Evolutionary conservation across 2,329 filamentous ascomycete species (phyloP).

Genomic region (Capronia epimyces): DNA sequence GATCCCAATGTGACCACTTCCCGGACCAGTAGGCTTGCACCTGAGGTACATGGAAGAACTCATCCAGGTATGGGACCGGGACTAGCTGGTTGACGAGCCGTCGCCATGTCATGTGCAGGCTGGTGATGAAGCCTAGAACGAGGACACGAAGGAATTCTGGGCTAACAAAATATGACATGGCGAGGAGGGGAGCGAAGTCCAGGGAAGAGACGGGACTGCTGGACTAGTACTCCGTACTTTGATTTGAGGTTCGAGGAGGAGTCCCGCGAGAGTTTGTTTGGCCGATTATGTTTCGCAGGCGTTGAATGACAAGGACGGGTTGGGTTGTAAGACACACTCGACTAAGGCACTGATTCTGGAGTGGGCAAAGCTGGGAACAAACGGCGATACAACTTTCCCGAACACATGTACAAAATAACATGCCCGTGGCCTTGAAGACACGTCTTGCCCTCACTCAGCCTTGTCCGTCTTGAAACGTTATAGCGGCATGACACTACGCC

Average conservation of each 20-base stretch:
- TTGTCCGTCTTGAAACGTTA: background rate
- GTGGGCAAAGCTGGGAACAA: background rate
- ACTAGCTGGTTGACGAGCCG: conserved; percentile 45
- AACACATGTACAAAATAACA: background rate
- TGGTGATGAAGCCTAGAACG: conserved; percentile 20
- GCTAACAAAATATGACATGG: conserved; percentile 21
- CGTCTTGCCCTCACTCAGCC: background rate
- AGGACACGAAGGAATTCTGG: conserved; percentile 20
- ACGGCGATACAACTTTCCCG: background rate
- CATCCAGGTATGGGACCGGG: conserved; percentile 55
- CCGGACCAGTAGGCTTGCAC: conserved; percentile 77
- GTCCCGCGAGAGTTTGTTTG: too few relatives aligned
- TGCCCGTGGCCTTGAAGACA: background rate
- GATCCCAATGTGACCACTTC: conserved; percentile 75
- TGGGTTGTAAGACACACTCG: too few relatives aligned
- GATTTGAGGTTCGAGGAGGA: too few relatives aligned
- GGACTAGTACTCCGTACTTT: too few relatives aligned
- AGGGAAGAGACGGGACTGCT: background rate
- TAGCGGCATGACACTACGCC: background rate
- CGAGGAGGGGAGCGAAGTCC: too few relatives aligned
- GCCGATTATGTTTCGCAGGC: too few relatives aligned
- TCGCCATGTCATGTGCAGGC: conserved; percentile 36
- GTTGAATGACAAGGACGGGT: too few relatives aligned
- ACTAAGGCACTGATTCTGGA: background rate
- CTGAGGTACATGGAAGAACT: conserved; percentile 69